phyloP scores from a whole-genome alignment of 176 grass and related monocot species.

The Triticum urartu region DNA sequence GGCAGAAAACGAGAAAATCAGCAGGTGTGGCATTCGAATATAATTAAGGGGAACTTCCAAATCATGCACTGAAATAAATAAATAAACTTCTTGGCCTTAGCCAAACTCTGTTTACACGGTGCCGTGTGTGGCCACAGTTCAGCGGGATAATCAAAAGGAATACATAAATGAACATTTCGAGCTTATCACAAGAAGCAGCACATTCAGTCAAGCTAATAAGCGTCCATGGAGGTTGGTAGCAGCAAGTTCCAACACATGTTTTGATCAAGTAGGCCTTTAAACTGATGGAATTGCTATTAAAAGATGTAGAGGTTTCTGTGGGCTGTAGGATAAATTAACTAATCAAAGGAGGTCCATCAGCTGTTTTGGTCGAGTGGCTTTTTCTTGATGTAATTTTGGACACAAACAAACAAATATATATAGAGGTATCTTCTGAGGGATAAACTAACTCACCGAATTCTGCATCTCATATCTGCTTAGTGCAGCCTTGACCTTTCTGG shows the following conservation, averaged over 20 bases:
- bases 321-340: not conserved
- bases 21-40: not conserved
- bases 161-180: too few relatives aligned
- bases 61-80: too few relatives aligned
- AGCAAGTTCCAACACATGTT: not conserved
- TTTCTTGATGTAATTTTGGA: not conserved
- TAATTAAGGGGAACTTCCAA: too few relatives aligned
- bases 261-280: not conserved
- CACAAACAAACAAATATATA: not conserved
- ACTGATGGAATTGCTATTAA: not conserved
- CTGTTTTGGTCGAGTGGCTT: not conserved
- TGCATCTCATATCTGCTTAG: not conserved
- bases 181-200: too few relatives aligned
- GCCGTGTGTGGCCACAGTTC: not conserved
- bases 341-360: not conserved
- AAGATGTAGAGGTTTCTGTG: not conserved
- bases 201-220: not conserved
- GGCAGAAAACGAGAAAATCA: not conserved
- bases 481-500: not conserved
- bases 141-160: too few relatives aligned
- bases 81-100: too few relatives aligned
- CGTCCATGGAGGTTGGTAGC: not conserved
- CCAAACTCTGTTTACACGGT: not conserved
- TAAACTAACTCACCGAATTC: not conserved
- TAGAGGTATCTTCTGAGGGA: not conserved